phyloP scores from a whole-genome alignment of 2,329 filamentous ascomycete species.

The Epicoccum sorghinum region DNA sequence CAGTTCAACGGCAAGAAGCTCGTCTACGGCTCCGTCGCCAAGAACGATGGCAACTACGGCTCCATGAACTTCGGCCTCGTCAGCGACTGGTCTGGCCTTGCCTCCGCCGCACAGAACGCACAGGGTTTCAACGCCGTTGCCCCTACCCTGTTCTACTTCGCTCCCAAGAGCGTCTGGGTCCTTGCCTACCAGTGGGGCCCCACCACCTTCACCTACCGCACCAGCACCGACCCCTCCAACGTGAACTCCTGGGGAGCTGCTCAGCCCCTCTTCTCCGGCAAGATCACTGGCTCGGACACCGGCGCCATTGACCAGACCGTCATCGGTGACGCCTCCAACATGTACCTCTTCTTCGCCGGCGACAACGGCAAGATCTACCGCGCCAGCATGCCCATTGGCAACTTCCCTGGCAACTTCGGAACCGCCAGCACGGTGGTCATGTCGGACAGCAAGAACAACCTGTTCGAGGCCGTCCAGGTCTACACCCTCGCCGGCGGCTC shows the following conservation, averaged over 20 bases:
- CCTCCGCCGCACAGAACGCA: constrained; percentile 57
- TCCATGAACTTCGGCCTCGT: constrained; percentile 66
- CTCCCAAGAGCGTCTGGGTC: constrained; percentile 67
- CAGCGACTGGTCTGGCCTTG: constrained; percentile 60
- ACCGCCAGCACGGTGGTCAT: constrained; percentile 57
- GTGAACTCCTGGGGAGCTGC: constrained; percentile 62
- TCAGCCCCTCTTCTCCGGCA: constrained; percentile 63
- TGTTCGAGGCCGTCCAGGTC: constrained; percentile 72
- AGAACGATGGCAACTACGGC: constrained; percentile 55
- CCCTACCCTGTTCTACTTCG: constrained; percentile 68
- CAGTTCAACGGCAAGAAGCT: constrained; percentile 64
- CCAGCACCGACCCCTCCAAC: constrained; percentile 63
- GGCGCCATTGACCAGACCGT: constrained; percentile 68
- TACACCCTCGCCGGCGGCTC: constrained; percentile 60
- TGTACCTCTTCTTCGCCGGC: constrained; percentile 72
- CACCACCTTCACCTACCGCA: constrained; percentile 65
- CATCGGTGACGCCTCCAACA: constrained; percentile 65
- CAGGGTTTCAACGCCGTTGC: constrained; percentile 60
- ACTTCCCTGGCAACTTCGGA: constrained; percentile 68
- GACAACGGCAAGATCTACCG: constrained; percentile 73
- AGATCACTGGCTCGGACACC: constrained; percentile 58
- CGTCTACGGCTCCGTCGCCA: constrained; percentile 63
- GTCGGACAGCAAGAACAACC: constrained; percentile 60
- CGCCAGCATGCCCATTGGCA: constrained; percentile 65
- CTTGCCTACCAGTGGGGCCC: constrained; percentile 70